Percentiles rank a stretch among this genome's conserved stretches.
phyloP scores from a whole-genome alignment of 345 rosid species.

The Odontarrhena argentea region DNA sequence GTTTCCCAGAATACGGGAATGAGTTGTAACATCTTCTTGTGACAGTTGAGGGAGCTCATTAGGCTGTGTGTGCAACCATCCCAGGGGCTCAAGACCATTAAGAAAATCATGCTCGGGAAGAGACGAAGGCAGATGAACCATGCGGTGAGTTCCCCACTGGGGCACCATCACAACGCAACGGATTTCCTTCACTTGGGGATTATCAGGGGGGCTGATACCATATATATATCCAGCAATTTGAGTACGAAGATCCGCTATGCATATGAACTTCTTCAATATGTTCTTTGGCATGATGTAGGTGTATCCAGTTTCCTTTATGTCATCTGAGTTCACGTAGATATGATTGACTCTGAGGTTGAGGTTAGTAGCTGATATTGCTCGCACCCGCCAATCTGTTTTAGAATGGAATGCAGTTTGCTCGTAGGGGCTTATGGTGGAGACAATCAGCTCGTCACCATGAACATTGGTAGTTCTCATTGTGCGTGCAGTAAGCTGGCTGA shows the following conservation, averaged over 20 bases:
- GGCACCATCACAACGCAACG: conserved; percentile 86
- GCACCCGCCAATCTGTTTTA: conserved; percentile 99
- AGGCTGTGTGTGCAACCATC: conserved; percentile 97
- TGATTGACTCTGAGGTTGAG: conserved; percentile 94
- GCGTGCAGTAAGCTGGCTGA: conserved; percentile 94
- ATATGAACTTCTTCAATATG: conserved; percentile 84
- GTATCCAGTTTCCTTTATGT: conserved; percentile 96
- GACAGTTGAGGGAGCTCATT: conserved; percentile 92
- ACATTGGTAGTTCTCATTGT: conserved; percentile 93
- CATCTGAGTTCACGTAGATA: conserved; percentile 93
- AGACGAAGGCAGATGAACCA: conserved; percentile 72
- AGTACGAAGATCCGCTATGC: conserved; percentile 83
- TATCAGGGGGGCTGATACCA: conserved; percentile 89
- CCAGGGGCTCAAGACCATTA: conserved; percentile 89
- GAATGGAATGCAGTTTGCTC: conserved; percentile 92
- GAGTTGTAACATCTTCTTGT: conserved; percentile 80
- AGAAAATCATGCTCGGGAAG: conserved; percentile 91
- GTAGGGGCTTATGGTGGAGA: conserved; percentile 85
- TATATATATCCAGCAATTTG: conserved; percentile 87
- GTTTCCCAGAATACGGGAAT: conserved; percentile 75
- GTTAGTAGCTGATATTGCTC: conserved; percentile 98
- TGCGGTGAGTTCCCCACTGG: conserved; percentile 85
- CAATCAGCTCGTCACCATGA: conserved; percentile 93
- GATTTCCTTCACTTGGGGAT: conserved; percentile 87
- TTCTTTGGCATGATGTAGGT: conserved; percentile 96